Evolutionary conservation across 23 red algal genomes (phyloP).

Genomic region (Chondrus crispus): DNA sequence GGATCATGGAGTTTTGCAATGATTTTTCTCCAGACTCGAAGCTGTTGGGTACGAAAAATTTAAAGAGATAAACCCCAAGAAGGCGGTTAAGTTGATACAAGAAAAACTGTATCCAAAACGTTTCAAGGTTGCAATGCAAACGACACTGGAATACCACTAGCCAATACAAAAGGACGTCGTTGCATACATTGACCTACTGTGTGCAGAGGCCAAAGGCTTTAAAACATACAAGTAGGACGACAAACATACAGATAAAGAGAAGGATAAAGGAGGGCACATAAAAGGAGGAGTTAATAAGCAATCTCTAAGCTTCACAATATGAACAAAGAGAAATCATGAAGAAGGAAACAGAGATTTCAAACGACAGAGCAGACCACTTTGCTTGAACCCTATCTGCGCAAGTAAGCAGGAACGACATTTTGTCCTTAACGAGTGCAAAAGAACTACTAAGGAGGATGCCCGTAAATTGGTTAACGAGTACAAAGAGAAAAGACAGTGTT

Average conservation of each 20-base stretch:
- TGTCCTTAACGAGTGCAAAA: not conserved
- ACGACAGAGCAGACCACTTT: too few species aligned
- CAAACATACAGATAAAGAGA: too few species aligned
- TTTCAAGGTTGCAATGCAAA: not conserved
- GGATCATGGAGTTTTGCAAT: not conserved
- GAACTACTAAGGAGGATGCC: not conserved
- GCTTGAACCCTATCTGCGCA: too few species aligned
- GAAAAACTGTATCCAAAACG: not conserved
- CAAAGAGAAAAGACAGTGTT: not conserved
- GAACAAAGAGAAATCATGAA: not conserved
- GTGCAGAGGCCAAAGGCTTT: not conserved
- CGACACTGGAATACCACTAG: not conserved
- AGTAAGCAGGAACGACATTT: too few species aligned
- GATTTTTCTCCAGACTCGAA: slow-evolving; percentile 5
- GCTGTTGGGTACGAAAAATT: not conserved
- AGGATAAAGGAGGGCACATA: not conserved
- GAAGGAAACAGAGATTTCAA: too few species aligned
- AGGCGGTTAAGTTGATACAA: not conserved
- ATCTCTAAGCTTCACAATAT: not conserved
- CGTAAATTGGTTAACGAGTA: not conserved
- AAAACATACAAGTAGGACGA: too few species aligned
- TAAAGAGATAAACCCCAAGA: not conserved
- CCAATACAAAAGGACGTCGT: not conserved
- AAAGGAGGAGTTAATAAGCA: not conserved
- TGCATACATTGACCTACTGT: not conserved